Percentiles rank a stretch among this genome's conserved stretches.
These are phyloP conservation scores for Malus fusca DNA, from an alignment of 306 rosid species.

Conservation along the genomic window DNA sequence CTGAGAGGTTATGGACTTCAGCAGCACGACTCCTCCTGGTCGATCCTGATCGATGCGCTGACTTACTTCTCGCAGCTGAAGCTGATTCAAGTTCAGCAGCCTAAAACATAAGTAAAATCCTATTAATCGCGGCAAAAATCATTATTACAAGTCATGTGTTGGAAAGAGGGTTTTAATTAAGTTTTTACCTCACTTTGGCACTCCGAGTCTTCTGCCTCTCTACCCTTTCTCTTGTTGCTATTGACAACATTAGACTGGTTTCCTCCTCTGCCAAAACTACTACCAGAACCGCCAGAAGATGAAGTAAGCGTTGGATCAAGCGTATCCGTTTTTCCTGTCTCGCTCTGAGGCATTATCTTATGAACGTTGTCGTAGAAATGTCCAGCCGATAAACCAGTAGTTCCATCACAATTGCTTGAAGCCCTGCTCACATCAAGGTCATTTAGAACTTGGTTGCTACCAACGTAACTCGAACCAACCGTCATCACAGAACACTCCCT, in stretches of 20 bases:
- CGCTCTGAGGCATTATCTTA: constrained; percentile 25
- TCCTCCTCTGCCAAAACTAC: constrained; percentile 54
- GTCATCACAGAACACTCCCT: constrained; percentile 61
- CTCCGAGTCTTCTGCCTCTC: constrained; percentile 64
- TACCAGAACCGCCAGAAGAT: constrained; percentile 72
- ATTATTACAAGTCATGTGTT: not conserved
- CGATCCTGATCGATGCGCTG: constrained; percentile 43
- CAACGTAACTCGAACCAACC: constrained; percentile 67
- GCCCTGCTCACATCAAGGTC: constrained; percentile 40
- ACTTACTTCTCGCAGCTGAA: constrained; percentile 36
- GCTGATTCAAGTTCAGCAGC: constrained; percentile 57
- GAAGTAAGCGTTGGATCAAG: constrained; percentile 51
- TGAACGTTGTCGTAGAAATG: constrained; percentile 28
- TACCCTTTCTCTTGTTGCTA: constrained; percentile 57
- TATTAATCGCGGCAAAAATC: not conserved
- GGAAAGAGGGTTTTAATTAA: not conserved
- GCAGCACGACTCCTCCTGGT: constrained; percentile 65
- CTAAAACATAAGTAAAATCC: constrained; percentile 17
- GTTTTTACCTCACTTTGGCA: constrained; percentile 68
- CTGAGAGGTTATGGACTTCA: constrained; percentile 85
- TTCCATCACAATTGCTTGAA: constrained; percentile 43
- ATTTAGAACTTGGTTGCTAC: constrained; percentile 56
- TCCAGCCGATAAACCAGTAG: constrained; percentile 38
- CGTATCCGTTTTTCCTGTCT: constrained; percentile 40
- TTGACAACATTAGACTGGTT: constrained; percentile 43